These are phyloP conservation scores for Lobosporangium transversale DNA, from an alignment of 192 early-diverging fungal species.

Conservation along the genomic window DNA sequence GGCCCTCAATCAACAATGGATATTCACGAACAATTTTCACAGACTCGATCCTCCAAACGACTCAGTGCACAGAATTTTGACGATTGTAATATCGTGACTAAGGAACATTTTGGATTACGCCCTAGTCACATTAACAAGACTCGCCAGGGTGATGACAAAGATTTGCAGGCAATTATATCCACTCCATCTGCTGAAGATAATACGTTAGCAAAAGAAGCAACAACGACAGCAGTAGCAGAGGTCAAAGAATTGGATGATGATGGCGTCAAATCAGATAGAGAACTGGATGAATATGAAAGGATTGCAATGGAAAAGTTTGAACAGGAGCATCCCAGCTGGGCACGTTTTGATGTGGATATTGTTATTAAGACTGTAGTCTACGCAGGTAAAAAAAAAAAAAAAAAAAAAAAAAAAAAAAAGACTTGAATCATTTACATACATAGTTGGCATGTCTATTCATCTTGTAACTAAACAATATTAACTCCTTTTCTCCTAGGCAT, in stretches of 20 bases:
- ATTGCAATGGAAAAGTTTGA: slow-evolving; percentile 49
- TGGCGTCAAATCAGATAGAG: background rate
- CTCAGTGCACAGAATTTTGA: background rate
- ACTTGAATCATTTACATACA: no score
- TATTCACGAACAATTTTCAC: slow-evolving; percentile 57
- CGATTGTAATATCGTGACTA: slow-evolving; percentile 20
- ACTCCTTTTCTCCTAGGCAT: slow-evolving; percentile 44
- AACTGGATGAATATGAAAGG: slow-evolving; percentile 38
- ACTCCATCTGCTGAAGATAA: background rate
- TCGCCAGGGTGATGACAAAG: slow-evolving; percentile 1
- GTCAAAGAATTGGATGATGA: slow-evolving; percentile 15
- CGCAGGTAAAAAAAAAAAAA: slow-evolving; percentile 58
- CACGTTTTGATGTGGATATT: slow-evolving; percentile 65
- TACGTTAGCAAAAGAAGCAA: background rate
- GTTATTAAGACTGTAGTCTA: slow-evolving; percentile 68
- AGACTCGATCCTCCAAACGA: slow-evolving; percentile 28
- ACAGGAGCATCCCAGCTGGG: slow-evolving; percentile 48
- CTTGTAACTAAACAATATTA: no score
- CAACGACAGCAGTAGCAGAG: background rate
- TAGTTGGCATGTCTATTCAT: no score
- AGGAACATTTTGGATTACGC: slow-evolving; percentile 38
- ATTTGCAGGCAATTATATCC: background rate
- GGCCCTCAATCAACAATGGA: slow-evolving; percentile 64
- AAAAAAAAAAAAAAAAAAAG: no score
- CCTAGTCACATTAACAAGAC: slow-evolving; percentile 19